Percentiles rank a stretch among this genome's conserved stretches.
phyloP scores from a whole-genome alignment of 2,329 filamentous ascomycete genomes.

The Mycosphaerelloides madeirae region DNA sequence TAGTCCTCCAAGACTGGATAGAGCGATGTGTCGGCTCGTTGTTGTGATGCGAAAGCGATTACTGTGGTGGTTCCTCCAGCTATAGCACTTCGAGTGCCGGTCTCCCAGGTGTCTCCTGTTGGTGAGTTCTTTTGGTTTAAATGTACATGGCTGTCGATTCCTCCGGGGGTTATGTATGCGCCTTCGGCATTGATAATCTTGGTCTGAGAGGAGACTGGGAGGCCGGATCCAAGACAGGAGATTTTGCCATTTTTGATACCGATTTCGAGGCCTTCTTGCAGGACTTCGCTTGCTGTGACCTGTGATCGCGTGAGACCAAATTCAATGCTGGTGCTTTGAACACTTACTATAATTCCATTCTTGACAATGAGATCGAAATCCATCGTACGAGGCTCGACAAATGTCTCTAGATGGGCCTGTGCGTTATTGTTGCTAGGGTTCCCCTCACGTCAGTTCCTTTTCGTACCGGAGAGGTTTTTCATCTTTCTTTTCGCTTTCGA shows the following conservation, averaged over 20 bases:
- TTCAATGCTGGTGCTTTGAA: neutral
- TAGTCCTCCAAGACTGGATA: conserved; percentile 46
- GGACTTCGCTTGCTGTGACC: conserved; percentile 46
- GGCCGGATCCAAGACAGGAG: conserved; percentile 38
- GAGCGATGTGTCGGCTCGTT: conserved; percentile 43
- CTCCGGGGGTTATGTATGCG: conserved; percentile 45
- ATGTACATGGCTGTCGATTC: conserved; percentile 49
- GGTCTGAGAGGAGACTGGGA: conserved; percentile 33
- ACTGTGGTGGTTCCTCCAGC: conserved; percentile 58
- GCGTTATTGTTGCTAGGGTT: too few species aligned
- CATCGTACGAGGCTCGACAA: conserved; percentile 16
- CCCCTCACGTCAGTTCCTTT: neutral
- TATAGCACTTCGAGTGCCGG: conserved; percentile 52
- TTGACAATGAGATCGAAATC: conserved; percentile 39
- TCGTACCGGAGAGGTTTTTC: neutral
- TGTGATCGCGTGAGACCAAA: neutral
- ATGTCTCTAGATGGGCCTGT: too few species aligned
- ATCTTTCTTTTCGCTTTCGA: neutral
- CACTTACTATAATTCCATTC: conserved; percentile 40
- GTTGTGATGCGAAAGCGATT: conserved; percentile 54
- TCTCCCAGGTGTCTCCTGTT: conserved; percentile 44
- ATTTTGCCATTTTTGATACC: conserved; percentile 47
- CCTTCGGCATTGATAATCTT: conserved; percentile 43
- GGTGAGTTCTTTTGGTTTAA: conserved; percentile 43
- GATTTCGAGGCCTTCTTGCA: conserved; percentile 42